Base-by-base conservation (phyloP, 139 green algal species). In the Chlamydomonas applanata region DNA sequence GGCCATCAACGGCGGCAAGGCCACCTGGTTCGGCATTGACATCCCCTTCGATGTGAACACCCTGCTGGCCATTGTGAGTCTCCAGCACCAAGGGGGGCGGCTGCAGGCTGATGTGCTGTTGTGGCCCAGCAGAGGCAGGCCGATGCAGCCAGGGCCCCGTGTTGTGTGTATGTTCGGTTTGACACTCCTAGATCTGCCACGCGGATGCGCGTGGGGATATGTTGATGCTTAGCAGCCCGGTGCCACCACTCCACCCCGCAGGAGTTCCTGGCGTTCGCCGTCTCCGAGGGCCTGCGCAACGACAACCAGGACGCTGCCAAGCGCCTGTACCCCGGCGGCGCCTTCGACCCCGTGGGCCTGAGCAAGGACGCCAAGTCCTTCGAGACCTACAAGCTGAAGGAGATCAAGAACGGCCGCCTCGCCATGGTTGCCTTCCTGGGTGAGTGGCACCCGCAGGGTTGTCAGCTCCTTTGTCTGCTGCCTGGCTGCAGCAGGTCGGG, bases 311-410 rank as follows among this genome's bases (percentile, higher is more conserved):
- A 94, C 76, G 36, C 72, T 35, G 84, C 82, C 70, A 88, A 92
- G 85, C 76, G 87, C 69, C 87, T 89, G 40, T 96, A 96, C 89
- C 91, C 91, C 34, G 90, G 88, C 52, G 93, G 93, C 73, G 74
- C 86, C 53, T 98, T 98, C 74, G 90, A 98, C 90, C 93, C 93
- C 57, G 62, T 95, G 29, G 91, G 91, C 82, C 85, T 94, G 71
- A 79, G 83, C 83, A 97, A 97, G 87, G 90, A 85, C 80, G 68
- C 81, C 81, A 82, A 81, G 65, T 73, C 67, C 17, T 74, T 85
- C n/a, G 87, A 94, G 36, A 78, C 85, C 67, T 68, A 90, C 25
- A 96, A 97, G 88, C 77, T 94, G 24, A 95, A 96, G 89, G 93
- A 97, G 89, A 87, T 98, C 45, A 73, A 60, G 67, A 73, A 73